Evolutionary conservation across 2,329 filamentous ascomycete species (phyloP).

Genomic region (Pseudogymnoascus sp.): DNA sequence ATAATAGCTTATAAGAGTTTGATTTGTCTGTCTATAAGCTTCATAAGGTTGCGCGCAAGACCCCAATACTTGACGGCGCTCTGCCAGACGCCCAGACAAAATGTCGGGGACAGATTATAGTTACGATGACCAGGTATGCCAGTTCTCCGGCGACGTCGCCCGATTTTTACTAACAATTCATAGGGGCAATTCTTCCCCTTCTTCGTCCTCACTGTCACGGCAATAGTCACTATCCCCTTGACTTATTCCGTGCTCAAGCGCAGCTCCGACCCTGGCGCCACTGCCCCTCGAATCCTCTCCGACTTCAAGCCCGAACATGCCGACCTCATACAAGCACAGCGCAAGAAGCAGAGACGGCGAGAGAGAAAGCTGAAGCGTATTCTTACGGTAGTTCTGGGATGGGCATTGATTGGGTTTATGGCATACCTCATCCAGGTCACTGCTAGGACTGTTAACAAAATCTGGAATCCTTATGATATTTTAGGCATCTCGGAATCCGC

Average conservation of each 20-base stretch:
- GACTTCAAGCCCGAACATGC: slow-evolving; percentile 76
- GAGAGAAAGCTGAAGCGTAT: slow-evolving; percentile 83
- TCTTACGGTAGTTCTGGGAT: slow-evolving; percentile 67
- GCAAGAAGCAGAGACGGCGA: slow-evolving; percentile 79
- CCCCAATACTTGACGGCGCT: background rate
- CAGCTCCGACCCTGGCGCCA: slow-evolving; percentile 67
- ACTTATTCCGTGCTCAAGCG: slow-evolving; percentile 82
- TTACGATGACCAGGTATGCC: slow-evolving; percentile 80
- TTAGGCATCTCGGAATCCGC: slow-evolving; percentile 78
- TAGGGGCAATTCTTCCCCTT: slow-evolving; percentile 97
- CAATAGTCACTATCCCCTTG: slow-evolving; percentile 80
- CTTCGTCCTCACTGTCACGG: slow-evolving; percentile 87
- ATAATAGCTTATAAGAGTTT: slow-evolving; percentile 1
- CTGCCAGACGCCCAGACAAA: slow-evolving; percentile 16
- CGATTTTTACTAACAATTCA: slow-evolving; percentile 15
- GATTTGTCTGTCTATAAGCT: background rate
- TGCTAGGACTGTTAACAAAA: slow-evolving; percentile 60
- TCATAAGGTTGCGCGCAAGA: slow-evolving; percentile 3
- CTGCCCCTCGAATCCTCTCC: slow-evolving; percentile 73
- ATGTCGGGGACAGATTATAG: slow-evolving; percentile 67
- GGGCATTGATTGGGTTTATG: slow-evolving; percentile 82
- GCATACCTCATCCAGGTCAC: slow-evolving; percentile 81
- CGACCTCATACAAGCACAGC: slow-evolving; percentile 73
- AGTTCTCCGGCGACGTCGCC: background rate
- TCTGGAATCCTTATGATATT: slow-evolving; percentile 97